Conservation (phyloP, 2,329 filamentous ascomycete species). For the Cercospora sesami region DNA sequence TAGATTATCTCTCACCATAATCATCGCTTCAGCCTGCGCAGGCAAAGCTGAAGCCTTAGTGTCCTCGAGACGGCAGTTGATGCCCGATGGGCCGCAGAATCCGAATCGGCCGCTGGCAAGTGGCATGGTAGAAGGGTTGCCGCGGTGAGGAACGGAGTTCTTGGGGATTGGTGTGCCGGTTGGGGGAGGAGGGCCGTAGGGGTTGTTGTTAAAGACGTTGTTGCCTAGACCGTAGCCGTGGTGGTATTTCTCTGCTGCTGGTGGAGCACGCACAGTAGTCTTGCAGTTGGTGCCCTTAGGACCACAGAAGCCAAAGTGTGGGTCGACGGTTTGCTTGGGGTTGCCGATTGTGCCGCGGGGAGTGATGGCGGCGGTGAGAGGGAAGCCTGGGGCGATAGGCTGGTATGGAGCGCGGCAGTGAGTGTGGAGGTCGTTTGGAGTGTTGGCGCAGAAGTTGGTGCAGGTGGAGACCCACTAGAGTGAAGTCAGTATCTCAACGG, state of each 20-base stretch:
- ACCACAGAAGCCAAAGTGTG: slow-evolving; percentile 14
- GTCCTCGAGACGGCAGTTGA: background rate
- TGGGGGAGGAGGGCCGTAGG: background rate
- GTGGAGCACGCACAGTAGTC: slow-evolving; percentile 7
- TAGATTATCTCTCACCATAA: background rate
- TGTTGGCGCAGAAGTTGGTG: background rate
- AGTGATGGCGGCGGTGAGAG: background rate
- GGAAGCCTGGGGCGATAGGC: background rate
- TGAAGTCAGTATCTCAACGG: background rate
- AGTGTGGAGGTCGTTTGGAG: background rate
- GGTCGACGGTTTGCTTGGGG: background rate
- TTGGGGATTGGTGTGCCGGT: background rate
- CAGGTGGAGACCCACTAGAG: background rate
- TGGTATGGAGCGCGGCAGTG: background rate
- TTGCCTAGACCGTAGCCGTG: background rate
- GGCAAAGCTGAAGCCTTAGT: background rate
- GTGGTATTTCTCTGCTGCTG: background rate
- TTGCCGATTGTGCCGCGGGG: background rate
- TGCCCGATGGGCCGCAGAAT: background rate
- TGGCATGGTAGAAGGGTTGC: background rate
- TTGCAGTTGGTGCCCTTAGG: slow-evolving; percentile 17
- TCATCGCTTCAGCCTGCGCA: background rate
- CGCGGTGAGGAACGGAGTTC: background rate
- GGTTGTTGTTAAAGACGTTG: background rate
- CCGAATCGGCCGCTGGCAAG: background rate